Percentiles rank a stretch among this genome's conserved stretches.
These are phyloP conservation scores for Prunus dulcis DNA, from an alignment of 306 rosid genomes.

Conservation along the genomic window DNA sequence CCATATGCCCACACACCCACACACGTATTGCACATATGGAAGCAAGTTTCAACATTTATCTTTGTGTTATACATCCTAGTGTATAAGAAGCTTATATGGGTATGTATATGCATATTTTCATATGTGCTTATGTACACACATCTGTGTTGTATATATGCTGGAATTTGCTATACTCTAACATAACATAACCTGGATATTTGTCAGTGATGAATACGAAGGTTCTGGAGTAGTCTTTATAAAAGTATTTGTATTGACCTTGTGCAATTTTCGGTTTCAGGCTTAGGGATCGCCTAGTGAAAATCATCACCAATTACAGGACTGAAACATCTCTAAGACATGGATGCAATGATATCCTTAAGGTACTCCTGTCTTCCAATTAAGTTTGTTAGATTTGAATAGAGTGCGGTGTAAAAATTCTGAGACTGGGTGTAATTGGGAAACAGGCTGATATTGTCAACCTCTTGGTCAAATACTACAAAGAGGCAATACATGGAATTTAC, in stretches of 20 bases:
- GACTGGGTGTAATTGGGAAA: constrained; percentile 29
- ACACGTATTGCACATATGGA: not conserved
- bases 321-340: constrained; percentile 97
- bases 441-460: constrained; percentile 94
- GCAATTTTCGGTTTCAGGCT: constrained; percentile 53
- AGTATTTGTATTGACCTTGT: not conserved
- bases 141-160: no score
- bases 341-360: constrained; percentile 96
- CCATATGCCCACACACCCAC: not conserved
- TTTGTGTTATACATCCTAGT: no score
- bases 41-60: not conserved
- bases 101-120: not conserved
- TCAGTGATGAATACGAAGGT: not conserved
- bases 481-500: constrained; percentile 83
- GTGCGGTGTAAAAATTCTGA: constrained; percentile 8
- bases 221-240: not conserved
- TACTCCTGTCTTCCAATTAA: constrained; percentile 20
- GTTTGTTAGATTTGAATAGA: constrained; percentile 10
- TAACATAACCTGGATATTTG: not conserved
- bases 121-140: no score
- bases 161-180: no score
- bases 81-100: not conserved
- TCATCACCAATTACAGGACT: constrained; percentile 88
- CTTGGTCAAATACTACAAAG: constrained; percentile 76
- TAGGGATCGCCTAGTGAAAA: constrained; percentile 90